A percentile compares a stretch with the other conserved stretches of the same genome.
These are phyloP conservation scores for Pulveroboletus frians DNA, from an alignment of 768 basidiomycete genomes.

Conservation along the genomic window DNA sequence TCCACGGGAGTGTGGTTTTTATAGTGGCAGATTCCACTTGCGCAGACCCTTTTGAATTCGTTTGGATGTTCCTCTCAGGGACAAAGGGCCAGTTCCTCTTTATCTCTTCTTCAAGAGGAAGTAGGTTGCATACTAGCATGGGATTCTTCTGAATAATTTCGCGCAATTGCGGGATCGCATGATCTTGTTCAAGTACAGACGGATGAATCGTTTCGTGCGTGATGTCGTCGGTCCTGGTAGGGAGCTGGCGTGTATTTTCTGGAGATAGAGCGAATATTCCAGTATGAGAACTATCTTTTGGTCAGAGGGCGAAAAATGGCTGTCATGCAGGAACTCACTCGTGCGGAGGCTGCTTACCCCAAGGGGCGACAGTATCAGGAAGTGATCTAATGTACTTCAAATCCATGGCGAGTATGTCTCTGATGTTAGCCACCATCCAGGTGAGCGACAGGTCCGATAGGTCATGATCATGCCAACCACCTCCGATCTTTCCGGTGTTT, in stretches of 20 bases:
- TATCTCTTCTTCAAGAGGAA: constrained; percentile 50
- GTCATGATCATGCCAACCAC: constrained; percentile 65
- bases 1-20: constrained; percentile 13
- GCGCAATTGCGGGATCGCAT: constrained; percentile 31
- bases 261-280: constrained; percentile 52
- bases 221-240: constrained; percentile 37
- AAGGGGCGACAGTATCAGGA: constrained; percentile 47
- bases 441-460: constrained; percentile 57
- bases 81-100: constrained; percentile 44
- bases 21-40: constrained; percentile 4
- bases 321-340: constrained; percentile 39
- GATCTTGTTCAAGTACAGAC: constrained; percentile 48
- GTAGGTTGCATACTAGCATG: constrained; percentile 38
- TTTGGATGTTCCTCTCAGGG: constrained; percentile 18
- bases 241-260: constrained; percentile 43
- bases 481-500: constrained; percentile 48
- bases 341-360: constrained; percentile 61
- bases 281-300: constrained; percentile 38
- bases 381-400: constrained; percentile 46
- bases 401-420: constrained; percentile 53
- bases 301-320: not conserved
- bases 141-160: constrained; percentile 39
- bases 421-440: constrained; percentile 63
- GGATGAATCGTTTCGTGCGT: constrained; percentile 61
- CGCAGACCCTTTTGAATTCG: constrained; percentile 7